Evolutionary conservation across 345 rosid species (phyloP).

Genomic region (Punica granatum): DNA sequence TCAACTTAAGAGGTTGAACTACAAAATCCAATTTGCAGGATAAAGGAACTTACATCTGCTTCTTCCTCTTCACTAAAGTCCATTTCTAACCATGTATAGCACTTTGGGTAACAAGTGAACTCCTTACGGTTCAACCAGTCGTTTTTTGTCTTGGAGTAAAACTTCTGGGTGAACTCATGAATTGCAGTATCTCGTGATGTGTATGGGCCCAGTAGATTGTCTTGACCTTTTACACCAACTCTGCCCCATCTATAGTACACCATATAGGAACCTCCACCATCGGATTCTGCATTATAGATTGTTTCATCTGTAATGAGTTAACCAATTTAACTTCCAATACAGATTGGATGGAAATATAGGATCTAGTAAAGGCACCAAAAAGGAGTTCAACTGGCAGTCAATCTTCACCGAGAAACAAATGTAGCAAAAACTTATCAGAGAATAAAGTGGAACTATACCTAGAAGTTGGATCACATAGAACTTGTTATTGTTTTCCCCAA

Average conservation of each 20-base stretch:
- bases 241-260: constrained; percentile 87
- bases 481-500: constrained; percentile 71
- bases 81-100: constrained; percentile 76
- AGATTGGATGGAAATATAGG: not conserved
- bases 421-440: not conserved
- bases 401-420: not conserved
- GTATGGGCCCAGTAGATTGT: constrained; percentile 61
- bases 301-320: not conserved
- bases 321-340: not conserved
- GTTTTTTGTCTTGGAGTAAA: constrained; percentile 63
- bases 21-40: not conserved
- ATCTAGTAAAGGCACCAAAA: not conserved
- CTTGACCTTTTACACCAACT: constrained; percentile 84
- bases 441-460: constrained; percentile 32
- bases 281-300: constrained; percentile 56
- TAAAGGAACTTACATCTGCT: constrained; percentile 37
- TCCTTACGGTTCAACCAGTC: constrained; percentile 48
- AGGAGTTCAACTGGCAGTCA: not conserved
- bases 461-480: constrained; percentile 75
- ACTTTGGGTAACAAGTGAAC: constrained; percentile 47
- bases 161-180: constrained; percentile 50
- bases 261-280: constrained; percentile 50
- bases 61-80: constrained; percentile 54
- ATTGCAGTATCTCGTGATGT: constrained; percentile 44
- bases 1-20: not conserved